A percentile compares a stretch with the other conserved stretches of the same genome.
These are phyloP conservation scores for Sindora glabra DNA, from an alignment of 306 rosid genomes.

Conservation along the genomic window DNA sequence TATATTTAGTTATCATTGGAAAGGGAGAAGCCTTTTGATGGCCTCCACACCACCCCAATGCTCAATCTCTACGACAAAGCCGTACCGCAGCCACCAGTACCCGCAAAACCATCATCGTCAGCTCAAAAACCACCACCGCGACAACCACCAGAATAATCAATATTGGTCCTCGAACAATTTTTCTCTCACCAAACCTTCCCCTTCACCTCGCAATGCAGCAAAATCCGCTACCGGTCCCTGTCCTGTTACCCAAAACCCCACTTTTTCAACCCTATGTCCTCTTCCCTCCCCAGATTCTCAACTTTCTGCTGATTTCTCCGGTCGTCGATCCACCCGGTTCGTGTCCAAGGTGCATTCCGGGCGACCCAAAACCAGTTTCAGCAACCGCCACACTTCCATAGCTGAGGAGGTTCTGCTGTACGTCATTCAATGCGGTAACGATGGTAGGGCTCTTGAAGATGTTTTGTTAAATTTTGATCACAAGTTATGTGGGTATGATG, in stretches of 20 bases:
- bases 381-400: conserved; percentile 38
- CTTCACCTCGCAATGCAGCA: conserved; percentile 25
- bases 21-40: conserved; percentile 12
- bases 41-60: conserved; percentile 69
- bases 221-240: conserved; percentile 18
- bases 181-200: conserved; percentile 33
- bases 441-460: conserved; percentile 32
- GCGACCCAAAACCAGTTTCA: conserved; percentile 40
- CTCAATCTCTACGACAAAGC: conserved; percentile 42
- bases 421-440: conserved; percentile 42
- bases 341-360: conserved; percentile 75
- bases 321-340: conserved; percentile 69
- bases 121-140: conserved; percentile 31
- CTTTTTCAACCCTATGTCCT: conserved; percentile 40
- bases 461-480: conserved; percentile 44
- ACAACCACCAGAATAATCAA: conserved; percentile 20
- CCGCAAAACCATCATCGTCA: conserved; percentile 27
- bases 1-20: too few relatives aligned
- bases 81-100: conserved; percentile 34
- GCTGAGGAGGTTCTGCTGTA: conserved; percentile 72
- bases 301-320: conserved; percentile 62
- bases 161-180: conserved; percentile 40
- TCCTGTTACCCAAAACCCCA: conserved; percentile 27
- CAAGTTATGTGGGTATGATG: conserved; percentile 56
- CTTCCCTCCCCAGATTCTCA: conserved; percentile 33